Conservation (phyloP, 176 grass and related monocot species). For the Ampelocalamus luodianensis region DNA sequence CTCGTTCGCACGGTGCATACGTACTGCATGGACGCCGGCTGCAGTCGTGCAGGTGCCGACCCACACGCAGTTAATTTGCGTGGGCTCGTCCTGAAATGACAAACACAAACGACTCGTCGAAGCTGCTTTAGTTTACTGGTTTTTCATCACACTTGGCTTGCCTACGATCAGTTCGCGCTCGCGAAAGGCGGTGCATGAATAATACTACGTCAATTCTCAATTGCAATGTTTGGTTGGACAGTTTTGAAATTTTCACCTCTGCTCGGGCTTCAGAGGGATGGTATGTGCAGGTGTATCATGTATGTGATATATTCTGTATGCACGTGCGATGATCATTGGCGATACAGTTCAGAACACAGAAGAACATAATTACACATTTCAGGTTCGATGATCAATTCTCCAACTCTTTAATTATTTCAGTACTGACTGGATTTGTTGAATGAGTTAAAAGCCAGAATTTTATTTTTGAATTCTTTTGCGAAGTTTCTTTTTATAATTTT, state of each 20-base stretch:
- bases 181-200: not conserved
- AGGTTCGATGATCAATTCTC: not conserved
- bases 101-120: slow-evolving; percentile 64
- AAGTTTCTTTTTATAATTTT: not conserved
- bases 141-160: not conserved
- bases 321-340: not conserved
- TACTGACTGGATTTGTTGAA: not conserved
- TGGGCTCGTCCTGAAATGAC: slow-evolving; percentile 32
- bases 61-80: not conserved
- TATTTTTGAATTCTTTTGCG: too few species aligned
- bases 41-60: not conserved
- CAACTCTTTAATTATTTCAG: not conserved
- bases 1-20: not conserved
- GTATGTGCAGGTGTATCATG: not conserved
- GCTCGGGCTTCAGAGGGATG: not conserved
- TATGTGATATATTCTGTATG: not conserved
- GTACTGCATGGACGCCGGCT: not conserved
- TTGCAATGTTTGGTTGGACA: slow-evolving; percentile 35
- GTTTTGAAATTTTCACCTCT: not conserved
- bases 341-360: not conserved
- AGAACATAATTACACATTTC: not conserved
- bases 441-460: not conserved
- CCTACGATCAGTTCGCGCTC: slow-evolving; percentile 7
- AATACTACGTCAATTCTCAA: slow-evolving; percentile 34
- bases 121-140: slow-evolving; percentile 43